Evolutionary conservation across 2,329 filamentous ascomycete genomes (phyloP).

Genomic region (Trichophyton verrucosum): DNA sequence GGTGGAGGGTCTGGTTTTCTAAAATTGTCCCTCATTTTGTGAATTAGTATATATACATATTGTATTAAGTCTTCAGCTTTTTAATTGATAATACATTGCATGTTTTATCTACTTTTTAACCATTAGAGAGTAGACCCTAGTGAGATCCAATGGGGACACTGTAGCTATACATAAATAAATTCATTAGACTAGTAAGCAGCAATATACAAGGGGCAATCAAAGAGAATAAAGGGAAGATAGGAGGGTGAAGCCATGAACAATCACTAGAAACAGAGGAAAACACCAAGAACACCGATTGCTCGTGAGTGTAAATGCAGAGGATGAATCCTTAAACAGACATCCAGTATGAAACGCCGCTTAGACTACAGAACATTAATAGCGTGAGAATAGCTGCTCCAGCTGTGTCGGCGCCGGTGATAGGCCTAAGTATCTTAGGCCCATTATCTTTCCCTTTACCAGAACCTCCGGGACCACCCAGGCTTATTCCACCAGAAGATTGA

Average conservation of each 20-base stretch:
- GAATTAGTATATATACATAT: background rate
- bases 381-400: slow-evolving; percentile 32
- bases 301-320: background rate
- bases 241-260: background rate
- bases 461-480: slow-evolving; percentile 13
- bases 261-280: background rate
- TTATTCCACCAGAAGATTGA: slow-evolving; percentile 45
- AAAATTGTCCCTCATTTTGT: background rate
- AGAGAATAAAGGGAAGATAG: background rate
- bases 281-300: background rate
- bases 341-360: slow-evolving; percentile 16
- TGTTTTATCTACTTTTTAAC: no score
- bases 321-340: background rate
- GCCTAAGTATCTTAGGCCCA: background rate
- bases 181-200: no score
- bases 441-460: slow-evolving; percentile 14
- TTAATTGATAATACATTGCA: background rate
- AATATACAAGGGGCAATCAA: background rate
- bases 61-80: background rate
- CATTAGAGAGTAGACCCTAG: no score
- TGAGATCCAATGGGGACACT: no score
- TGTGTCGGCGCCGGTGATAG: slow-evolving; percentile 24
- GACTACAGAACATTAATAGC: slow-evolving; percentile 18
- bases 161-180: no score
- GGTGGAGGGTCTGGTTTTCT: background rate